Evolutionary conservation across 805 yeast species (phyloP).

Genomic region (Nematodospora valgi): DNA sequence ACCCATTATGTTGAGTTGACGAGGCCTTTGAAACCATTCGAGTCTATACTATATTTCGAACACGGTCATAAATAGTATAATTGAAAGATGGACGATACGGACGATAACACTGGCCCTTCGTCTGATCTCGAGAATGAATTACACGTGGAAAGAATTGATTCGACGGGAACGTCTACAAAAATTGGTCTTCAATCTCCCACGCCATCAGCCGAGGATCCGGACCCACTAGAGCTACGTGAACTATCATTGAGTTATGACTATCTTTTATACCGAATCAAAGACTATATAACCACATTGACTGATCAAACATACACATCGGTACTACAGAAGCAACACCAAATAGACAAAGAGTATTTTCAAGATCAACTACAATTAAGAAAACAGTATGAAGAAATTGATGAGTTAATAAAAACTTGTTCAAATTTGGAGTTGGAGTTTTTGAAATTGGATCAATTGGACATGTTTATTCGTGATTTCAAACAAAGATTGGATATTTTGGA

Average conservation of each 20-base stretch:
- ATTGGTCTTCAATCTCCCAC: no score
- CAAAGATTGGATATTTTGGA: constrained; percentile 35
- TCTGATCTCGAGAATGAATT: no score
- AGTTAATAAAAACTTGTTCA: constrained; percentile 42
- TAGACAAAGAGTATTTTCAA: constrained; percentile 20
- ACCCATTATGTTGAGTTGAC: no score
- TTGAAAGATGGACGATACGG: no score
- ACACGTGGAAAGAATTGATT: not conserved
- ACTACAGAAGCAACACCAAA: constrained; percentile 25
- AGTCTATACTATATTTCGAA: no score
- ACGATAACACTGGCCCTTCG: no score
- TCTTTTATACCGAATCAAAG: constrained; percentile 58
- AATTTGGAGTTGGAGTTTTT: constrained; percentile 50
- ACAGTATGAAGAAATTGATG: constrained; percentile 39
- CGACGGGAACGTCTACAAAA: no score
- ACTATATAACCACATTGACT: constrained; percentile 47
- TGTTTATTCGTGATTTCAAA: constrained; percentile 40
- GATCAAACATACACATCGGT: constrained; percentile 34
- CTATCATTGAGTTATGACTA: constrained; percentile 64
- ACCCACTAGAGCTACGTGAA: constrained; percentile 60
- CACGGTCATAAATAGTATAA: no score
- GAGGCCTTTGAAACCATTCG: no score
- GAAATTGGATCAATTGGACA: constrained; percentile 49
- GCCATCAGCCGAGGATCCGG: constrained; percentile 21
- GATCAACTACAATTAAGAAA: constrained; percentile 28